Evolutionary conservation across 2,329 filamentous ascomycete genomes (phyloP).

Genomic region (Trichoderma afroharzianum): DNA sequence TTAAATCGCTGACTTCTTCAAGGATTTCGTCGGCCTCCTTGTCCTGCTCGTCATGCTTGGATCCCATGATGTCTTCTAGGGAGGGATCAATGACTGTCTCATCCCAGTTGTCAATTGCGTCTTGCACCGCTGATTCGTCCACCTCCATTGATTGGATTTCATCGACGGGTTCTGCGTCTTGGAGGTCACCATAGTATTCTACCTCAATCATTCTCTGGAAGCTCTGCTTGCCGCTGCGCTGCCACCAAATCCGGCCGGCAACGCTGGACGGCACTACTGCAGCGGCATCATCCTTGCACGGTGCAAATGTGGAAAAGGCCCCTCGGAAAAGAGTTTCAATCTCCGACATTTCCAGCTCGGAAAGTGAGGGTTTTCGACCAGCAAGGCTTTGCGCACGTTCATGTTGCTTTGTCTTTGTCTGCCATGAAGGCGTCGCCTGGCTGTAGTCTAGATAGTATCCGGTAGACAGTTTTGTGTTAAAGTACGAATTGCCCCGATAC

Average conservation of each 20-base stretch:
- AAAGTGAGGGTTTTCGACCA: slow-evolving; percentile 53
- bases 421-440: slow-evolving; percentile 56
- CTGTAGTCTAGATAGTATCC: slow-evolving; percentile 70
- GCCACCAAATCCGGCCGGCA: slow-evolving; percentile 73
- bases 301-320: slow-evolving; percentile 77
- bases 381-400: slow-evolving; percentile 67
- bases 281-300: slow-evolving; percentile 67
- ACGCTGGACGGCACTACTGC: slow-evolving; percentile 66
- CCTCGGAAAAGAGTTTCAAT: slow-evolving; percentile 72
- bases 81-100: slow-evolving; percentile 55
- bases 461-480: slow-evolving; percentile 60
- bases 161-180: slow-evolving; percentile 36
- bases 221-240: slow-evolving; percentile 61
- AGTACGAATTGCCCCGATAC: slow-evolving; percentile 58
- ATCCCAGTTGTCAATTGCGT: slow-evolving; percentile 57
- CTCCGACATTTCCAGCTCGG: slow-evolving; percentile 59
- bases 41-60: slow-evolving; percentile 56
- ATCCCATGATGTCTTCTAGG: slow-evolving; percentile 50
- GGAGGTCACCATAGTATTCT: slow-evolving; percentile 41
- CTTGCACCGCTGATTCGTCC: slow-evolving; percentile 50
- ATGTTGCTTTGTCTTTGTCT: slow-evolving; percentile 60
- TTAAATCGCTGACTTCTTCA: slow-evolving; percentile 68
- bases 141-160: slow-evolving; percentile 37
- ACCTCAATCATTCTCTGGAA: slow-evolving; percentile 63
- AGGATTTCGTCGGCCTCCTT: slow-evolving; percentile 68